phyloP scores from a whole-genome alignment of 208 protist genomes.

The Wallacemonas sp. region DNA sequence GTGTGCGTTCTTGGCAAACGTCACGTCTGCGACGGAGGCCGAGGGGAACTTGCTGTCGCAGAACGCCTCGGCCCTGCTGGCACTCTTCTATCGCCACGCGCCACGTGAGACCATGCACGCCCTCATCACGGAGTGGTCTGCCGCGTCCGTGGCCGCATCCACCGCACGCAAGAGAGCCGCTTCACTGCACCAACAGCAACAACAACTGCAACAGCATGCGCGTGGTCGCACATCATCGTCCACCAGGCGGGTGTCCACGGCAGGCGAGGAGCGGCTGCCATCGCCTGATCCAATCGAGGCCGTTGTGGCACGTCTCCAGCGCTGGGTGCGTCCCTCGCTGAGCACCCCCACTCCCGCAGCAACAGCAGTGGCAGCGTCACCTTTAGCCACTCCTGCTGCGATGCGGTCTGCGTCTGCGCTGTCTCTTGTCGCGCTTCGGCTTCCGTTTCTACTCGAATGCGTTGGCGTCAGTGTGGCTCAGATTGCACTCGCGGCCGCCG shows the following conservation, averaged over 20 bases:
- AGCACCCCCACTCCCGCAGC: neutral
- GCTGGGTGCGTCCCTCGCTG: constrained; percentile 1
- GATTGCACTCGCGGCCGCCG: neutral
- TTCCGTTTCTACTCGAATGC: neutral
- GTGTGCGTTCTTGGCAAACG: no score
- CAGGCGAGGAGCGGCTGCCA: no score
- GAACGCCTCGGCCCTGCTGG: neutral
- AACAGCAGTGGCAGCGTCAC: neutral
- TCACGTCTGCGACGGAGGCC: neutral
- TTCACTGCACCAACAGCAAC: no score
- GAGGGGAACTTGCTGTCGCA: neutral
- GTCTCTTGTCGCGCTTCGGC: no score
- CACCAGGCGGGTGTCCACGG: no score
- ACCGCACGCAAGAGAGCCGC: no score
- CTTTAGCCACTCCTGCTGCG: no score
- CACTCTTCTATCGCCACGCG: neutral
- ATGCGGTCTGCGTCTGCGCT: no score
- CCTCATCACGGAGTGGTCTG: no score
- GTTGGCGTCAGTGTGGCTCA: neutral
- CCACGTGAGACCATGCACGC: neutral
- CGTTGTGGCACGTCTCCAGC: neutral
- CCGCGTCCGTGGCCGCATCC: neutral
- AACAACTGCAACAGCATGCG: no score
- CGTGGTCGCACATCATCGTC: neutral
- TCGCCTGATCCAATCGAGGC: neutral